These are phyloP conservation scores for Friedmanniomyces endolithicus DNA, from an alignment of 495 filamentous ascomycete species.

Conservation along the genomic window DNA sequence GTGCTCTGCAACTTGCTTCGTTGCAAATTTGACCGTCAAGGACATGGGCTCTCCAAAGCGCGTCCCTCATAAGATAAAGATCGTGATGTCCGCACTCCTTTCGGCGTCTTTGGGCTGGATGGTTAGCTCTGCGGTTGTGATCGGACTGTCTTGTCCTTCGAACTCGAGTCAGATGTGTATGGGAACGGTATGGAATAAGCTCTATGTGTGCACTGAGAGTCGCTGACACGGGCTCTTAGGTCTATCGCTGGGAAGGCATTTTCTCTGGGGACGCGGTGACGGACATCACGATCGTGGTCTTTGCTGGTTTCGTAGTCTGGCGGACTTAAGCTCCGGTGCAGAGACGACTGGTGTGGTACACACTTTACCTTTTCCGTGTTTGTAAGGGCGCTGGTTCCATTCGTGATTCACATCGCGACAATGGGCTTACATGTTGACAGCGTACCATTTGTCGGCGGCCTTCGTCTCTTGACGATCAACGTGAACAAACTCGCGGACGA, in stretches of 20 bases:
- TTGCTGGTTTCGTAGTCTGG: background rate
- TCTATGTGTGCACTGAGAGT: background rate
- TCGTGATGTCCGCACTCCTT: background rate
- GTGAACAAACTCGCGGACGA: background rate
- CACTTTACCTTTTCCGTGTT: background rate
- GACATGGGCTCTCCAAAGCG: background rate
- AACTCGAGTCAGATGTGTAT: background rate
- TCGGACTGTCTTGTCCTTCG: background rate
- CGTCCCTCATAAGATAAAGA: background rate
- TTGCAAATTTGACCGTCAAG: background rate
- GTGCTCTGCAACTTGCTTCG: background rate
- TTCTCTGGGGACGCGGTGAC: background rate
- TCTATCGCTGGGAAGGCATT: background rate
- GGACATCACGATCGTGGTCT: background rate
- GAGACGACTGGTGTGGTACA: background rate
- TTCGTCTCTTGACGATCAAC: background rate
- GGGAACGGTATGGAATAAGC: background rate
- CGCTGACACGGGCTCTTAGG: background rate
- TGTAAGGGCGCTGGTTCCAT: background rate
- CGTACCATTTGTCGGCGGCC: background rate
- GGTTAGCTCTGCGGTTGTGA: background rate
- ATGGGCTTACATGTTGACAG: background rate
- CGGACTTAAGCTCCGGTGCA: background rate
- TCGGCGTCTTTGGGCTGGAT: background rate
- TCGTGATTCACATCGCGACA: background rate